Base-by-base conservation (phyloP, 1,139 yeast genomes). In the Lizanozyma gosingica region DNA sequence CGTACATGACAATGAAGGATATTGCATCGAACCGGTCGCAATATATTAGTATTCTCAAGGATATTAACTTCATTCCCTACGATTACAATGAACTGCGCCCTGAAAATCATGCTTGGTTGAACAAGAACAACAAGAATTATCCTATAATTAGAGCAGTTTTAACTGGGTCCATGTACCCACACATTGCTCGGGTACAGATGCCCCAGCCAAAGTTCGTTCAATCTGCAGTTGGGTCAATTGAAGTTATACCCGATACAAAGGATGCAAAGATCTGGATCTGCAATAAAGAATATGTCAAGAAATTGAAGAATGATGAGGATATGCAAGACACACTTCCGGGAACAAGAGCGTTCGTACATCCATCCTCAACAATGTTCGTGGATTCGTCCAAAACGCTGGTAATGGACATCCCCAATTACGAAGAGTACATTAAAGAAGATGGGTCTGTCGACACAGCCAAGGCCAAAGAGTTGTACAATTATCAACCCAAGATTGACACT, bases 161-260 rank as follows among this genome's bases (percentile, higher is more conserved):
- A 17, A 80, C 94, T 0, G 94, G 95, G 2, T 73, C 96, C 0
- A 76, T 81, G 51, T 83, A 82, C 50, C 97, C 97, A 0, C 83
- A 84, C 41, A 66, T 87, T 34, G 88, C 94, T 0, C 71, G 88
- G 45, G 85, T 87, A 3, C 87, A 83, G 49, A 65, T 78, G 33
- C 97, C 97, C 0, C 88, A 85, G 47, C 78, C 90, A 4, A 85
- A 83, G 51, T 92, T 66, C 55, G 66, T 79, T 40, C 75, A 79
- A 37, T 78, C 87, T 1, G 65, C 81, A 32, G 73, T 80, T 2
- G 98, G 98, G 32, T 74, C 97, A 0, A 71, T 92, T 38, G 92
- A 85, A 42, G 71, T 79, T 32, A 96, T 88, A 49, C 85, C 90
- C 0, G 97, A 90, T 53, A 85, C 92, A 1, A 75, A 71, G 44